Evolutionary conservation across 2,329 filamentous ascomycete genomes (phyloP), one percentile per base, ranked within the genome.

Genomic region (Talaromyces pinophilus): DNA sequence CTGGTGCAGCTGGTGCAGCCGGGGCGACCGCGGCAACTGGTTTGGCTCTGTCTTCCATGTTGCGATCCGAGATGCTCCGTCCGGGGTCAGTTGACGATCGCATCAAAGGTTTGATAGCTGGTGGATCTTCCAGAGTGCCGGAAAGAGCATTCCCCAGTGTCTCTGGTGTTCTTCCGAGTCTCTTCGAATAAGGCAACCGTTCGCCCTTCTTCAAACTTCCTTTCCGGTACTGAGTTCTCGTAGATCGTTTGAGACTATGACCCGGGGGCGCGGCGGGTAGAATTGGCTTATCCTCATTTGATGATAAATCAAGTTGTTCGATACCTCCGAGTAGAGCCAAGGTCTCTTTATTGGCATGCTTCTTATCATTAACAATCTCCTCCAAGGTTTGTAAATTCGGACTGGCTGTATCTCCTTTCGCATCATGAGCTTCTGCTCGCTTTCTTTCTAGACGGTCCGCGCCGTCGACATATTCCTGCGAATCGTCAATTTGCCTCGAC

Each of bases 171-270:
- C 87, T 87, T 52, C 86, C 85, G 54, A 88, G 83, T 46, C 94
- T 87, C 77, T 92, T 92, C 0, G 92, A 90, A 70, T 92, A 90
- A 0, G 90, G 88, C 3, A 88, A 83, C 63, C 91, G 86, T 67
- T 95, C 91, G 28, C 91, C 90, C 70, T 89, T 92, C 61, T 91
- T 89, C 69, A 97, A 78, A 80, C 93, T 97, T 40, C 93, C 93
- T 66, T 92, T 92, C 72, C 93, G 85, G 77, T 98, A 98, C 30
- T 92, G 94, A 5, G 95, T 99, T 64, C 92, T 87, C 22, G 93
- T 99, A 13, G 95, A 97, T 68, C 95, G 87, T 71, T 95, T 90
- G 59, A 99, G 81, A 38, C 92, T 92, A 77, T 90, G 88, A 3
- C 92, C 92, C 1, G 88, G 88, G 22, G 90, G 81, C 65, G 86